A percentile compares a stretch with the other conserved stretches of the same genome.
Evolutionary conservation across 768 basidiomycete genomes (phyloP).

Genomic region (Leccinellum luteum): DNA sequence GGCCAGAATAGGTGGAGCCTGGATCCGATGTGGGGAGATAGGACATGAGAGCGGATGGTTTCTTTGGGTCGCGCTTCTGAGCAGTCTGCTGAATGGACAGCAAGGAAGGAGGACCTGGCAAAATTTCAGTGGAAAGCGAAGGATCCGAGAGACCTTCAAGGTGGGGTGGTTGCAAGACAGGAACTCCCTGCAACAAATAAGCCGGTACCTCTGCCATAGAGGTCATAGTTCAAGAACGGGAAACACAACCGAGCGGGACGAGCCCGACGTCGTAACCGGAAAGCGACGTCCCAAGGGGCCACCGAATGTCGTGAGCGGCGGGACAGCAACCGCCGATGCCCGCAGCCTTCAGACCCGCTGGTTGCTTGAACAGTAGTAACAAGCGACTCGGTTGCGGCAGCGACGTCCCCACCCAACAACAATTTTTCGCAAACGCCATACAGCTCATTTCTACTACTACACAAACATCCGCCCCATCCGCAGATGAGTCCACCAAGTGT

Average conservation of each 20-base stretch:
- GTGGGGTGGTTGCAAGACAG: constrained; percentile 73
- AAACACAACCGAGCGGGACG: constrained; percentile 20
- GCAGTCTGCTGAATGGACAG: constrained; percentile 66
- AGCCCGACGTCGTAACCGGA: constrained; percentile 20
- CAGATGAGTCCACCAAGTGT: not conserved
- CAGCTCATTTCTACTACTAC: constrained; percentile 6
- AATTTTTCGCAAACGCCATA: constrained; percentile 22
- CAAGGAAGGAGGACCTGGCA: constrained; percentile 82
- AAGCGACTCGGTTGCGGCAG: constrained; percentile 23
- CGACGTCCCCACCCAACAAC: constrained; percentile 20
- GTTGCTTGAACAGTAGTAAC: constrained; percentile 11
- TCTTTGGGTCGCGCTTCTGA: constrained; percentile 78
- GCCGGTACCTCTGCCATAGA: constrained; percentile 67
- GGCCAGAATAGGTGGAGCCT: constrained; percentile 82
- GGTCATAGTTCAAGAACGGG: constrained; percentile 51
- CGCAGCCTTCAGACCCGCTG: constrained; percentile 19
- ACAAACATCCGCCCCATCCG: not conserved
- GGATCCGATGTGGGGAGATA: constrained; percentile 85
- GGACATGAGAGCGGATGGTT: constrained; percentile 64
- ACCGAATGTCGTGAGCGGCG: constrained; percentile 24
- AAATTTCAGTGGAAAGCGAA: constrained; percentile 82
- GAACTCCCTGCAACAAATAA: constrained; percentile 70
- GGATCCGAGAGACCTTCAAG: constrained; percentile 71
- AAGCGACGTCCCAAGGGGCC: constrained; percentile 14
- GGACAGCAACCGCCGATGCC: constrained; percentile 14